Base-by-base conservation (phyloP, 2,329 filamentous ascomycete genomes). In the Eurotiales sp. region DNA sequence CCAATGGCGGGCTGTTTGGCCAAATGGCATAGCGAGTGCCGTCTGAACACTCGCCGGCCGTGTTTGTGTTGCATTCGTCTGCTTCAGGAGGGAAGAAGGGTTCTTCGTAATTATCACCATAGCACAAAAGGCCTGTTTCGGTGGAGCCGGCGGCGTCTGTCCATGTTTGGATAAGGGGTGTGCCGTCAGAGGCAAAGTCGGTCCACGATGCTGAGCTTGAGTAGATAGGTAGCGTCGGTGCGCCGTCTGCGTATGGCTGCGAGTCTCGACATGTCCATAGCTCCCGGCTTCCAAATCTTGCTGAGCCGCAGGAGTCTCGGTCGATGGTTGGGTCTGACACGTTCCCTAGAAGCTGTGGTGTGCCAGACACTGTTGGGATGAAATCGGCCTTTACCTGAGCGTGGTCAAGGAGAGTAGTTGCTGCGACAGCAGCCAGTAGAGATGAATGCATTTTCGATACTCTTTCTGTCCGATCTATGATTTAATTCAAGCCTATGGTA, bases 1-100 rank as follows among this genome's bases (percentile, higher is more conserved):
- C 46, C 32, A 64, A 43, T 1, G 60, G 61, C 25, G 60, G 60
- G 11, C 50, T 53, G 34, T 63, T 58, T 5, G 61, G 59, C 61
- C 61, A 63, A 11, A 62, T 46, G 25, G 55, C 56, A 32, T 56
- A 63, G n/a, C 60, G 58, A 1, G 46, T 53, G n/a, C 51, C 53
- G 43, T 57, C 53, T 5, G 36, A 10, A 32, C 50, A 55, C 36
- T 14, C 44, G 7, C 53, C 55, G 12, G 53, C 55, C 1, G 48
- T 46, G 14, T 55, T 57, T 30, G 52, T 36, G 37, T 37, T 25
- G 23, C 55, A 57, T 39, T 55, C 43, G 3, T 48, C 41, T 21
- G 50, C 44, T 5, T 44, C 30, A 4, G 51, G 40, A 3, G 55
- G 44, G 25, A 46, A 55, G 44, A 57, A 57, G 27, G 55, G 50